Evolutionary conservation across 1,284 basidiomycete genomes (phyloP), one percentile per base, ranked within the genome.

Genomic region (Irpex sp.): DNA sequence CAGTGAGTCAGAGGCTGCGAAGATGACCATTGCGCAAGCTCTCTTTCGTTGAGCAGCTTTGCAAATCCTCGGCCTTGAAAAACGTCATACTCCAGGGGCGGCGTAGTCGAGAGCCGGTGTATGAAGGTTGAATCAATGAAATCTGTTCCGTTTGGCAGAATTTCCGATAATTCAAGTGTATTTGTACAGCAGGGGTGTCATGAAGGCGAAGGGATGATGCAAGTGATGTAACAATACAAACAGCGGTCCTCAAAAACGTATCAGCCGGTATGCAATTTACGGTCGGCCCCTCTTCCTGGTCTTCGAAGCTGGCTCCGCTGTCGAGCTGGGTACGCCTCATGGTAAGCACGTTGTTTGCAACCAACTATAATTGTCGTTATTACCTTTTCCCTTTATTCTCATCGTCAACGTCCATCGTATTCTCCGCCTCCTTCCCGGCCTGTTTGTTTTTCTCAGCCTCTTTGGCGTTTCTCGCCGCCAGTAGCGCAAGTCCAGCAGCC

Each of bases 311-410:
- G 54, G 26, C 21, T 55, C 54, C 34, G 9, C 54, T 55, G 17
- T 13, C 5, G 54, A 55, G 26, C 54, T 55, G 26, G 6, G 11
- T 11, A 13, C 9, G 26, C 54, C 54, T 11, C 34, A 13, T 31
- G 54, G 15, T 51, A 7, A 51, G 48, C 48, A 51, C 48, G 19
- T 19, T 51, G 48, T n/a, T 7, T 19, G 15, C 9, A 51, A 51
- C 48, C 48, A 17, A 15, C 15, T 15, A 17, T n/a, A 11, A 19
- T 17, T 2, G n/a, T 11, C 17, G 5, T 7, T 78, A 82, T 51
- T 66, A 87, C 85, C 83, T 85, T 68, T 83, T 77, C 68, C 79
- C 83, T 73, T 83, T 85, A 4, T 78, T 78, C 66, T 78, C 83
- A 1, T 65, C 61, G 6, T 81, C 78, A 13, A 73, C 64, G 4